Evolutionary conservation across 1,284 basidiomycete species (phyloP).

Genomic region (Mycena sp.): DNA sequence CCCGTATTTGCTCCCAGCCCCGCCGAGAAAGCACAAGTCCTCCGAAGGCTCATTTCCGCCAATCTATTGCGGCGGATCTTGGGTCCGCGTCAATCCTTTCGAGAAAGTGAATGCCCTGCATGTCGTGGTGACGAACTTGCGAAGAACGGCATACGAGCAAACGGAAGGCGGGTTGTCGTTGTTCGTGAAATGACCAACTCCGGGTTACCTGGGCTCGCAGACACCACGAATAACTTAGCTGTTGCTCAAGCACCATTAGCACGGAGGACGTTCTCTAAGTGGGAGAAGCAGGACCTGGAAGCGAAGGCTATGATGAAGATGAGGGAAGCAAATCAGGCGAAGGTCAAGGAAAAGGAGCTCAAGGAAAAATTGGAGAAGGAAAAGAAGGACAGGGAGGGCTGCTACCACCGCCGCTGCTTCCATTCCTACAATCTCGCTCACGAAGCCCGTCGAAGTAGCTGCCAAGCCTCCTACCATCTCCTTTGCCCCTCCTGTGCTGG

Average conservation of each 20-base stretch:
- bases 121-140: constrained; percentile 25
- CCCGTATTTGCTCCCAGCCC: constrained; percentile 40
- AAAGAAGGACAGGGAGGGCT: constrained; percentile 47
- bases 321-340: constrained; percentile 59
- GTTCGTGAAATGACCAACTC: constrained; percentile 39
- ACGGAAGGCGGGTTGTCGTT: constrained; percentile 21
- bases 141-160: constrained; percentile 12
- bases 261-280: constrained; percentile 71
- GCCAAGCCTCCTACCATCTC: constrained; percentile 29
- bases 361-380: constrained; percentile 51
- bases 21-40: constrained; percentile 28
- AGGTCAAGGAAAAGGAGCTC: constrained; percentile 52
- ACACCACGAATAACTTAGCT: constrained; percentile 58
- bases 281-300: constrained; percentile 85
- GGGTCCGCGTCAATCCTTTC: constrained; percentile 51
- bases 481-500: constrained; percentile 32
- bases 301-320: constrained; percentile 78
- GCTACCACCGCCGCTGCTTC: constrained; percentile 39
- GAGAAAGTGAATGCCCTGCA: constrained; percentile 34
- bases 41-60: constrained; percentile 45
- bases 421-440: constrained; percentile 45
- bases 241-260: constrained; percentile 46
- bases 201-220: constrained; percentile 46
- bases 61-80: constrained; percentile 53
- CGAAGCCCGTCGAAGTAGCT: constrained; percentile 30